Conservation (phyloP, 495 filamentous ascomycete genomes). For the Apiosordaria backusii region DNA sequence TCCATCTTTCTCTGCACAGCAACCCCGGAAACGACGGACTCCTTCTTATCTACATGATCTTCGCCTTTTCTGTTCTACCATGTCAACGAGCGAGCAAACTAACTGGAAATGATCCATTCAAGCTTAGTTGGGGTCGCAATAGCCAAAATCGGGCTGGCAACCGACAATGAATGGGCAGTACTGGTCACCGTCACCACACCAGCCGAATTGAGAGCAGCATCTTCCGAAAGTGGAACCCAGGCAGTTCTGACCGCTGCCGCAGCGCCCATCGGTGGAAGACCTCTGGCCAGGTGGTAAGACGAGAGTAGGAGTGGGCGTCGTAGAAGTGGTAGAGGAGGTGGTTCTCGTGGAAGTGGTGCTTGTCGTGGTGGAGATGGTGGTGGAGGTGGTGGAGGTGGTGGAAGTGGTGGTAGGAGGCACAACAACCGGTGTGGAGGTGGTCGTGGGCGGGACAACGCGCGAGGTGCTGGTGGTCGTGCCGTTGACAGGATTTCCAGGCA, state of each 20-base stretch:
- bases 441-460: not conserved
- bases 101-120: too few species aligned
- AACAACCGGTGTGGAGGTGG: conserved; percentile 2
- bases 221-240: conserved; percentile 25
- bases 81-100: not conserved
- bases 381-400: conserved; percentile 4
- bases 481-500: conserved; percentile 4
- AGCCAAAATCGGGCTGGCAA: conserved; percentile 33
- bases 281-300: conserved; percentile 23
- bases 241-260: conserved; percentile 30
- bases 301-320: conserved; percentile 13
- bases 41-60: not conserved
- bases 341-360: not conserved
- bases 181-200: conserved; percentile 41
- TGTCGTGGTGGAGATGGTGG: conserved; percentile 9
- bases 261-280: conserved; percentile 29
- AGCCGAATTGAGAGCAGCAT: conserved; percentile 42
- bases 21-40: not conserved
- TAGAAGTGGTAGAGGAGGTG: not conserved
- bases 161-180: conserved; percentile 42
- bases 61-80: too few species aligned
- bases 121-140: conserved; percentile 27
- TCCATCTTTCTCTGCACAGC: not conserved
- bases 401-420: conserved; percentile 2
- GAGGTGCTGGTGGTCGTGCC: conserved; percentile 15